phyloP scores from a whole-genome alignment of 2,329 filamentous ascomycete species.

The Exophiala calicioides region DNA sequence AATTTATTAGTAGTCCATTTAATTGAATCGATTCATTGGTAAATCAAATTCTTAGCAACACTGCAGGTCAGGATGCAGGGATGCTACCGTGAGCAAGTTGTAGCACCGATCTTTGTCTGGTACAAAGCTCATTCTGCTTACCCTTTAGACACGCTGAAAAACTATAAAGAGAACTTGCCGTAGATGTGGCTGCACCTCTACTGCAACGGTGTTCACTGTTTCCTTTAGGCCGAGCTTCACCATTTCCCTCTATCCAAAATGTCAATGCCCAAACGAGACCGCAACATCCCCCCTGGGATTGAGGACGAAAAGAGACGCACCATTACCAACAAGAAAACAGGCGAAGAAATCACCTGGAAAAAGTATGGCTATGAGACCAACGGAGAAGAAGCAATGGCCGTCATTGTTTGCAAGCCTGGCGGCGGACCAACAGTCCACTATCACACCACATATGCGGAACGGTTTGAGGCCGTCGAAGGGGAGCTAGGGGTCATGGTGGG shows the following conservation, averaged over 20 bases:
- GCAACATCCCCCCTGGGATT: constrained; percentile 22
- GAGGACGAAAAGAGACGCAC: constrained; percentile 14
- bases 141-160: too few species aligned
- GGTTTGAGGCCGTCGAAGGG: constrained; percentile 17
- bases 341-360: constrained; percentile 19
- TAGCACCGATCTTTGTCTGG: too few species aligned
- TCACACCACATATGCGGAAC: constrained; percentile 25
- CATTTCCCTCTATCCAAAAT: constrained; percentile 8
- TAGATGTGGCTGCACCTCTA: too few species aligned
- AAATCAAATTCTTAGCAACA: too few species aligned
- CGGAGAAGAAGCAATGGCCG: constrained; percentile 12
- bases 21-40: too few species aligned
- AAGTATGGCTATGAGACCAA: constrained; percentile 25
- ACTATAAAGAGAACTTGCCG: too few species aligned
- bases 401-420: constrained; percentile 21
- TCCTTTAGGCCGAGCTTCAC: constrained; percentile 7
- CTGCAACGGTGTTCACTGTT: too few species aligned
- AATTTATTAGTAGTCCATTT: too few species aligned
- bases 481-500: constrained; percentile 14
- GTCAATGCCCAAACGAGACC: constrained; percentile 6
- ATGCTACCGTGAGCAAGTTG: too few species aligned
- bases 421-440: constrained; percentile 26
- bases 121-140: too few species aligned
- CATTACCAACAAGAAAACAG: constrained; percentile 21
- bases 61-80: too few species aligned